Evolutionary conservation across 106 monocot species (phyloP), one percentile per base, ranked within the genome.

Genomic region (Alisma plantagoaquatica): DNA sequence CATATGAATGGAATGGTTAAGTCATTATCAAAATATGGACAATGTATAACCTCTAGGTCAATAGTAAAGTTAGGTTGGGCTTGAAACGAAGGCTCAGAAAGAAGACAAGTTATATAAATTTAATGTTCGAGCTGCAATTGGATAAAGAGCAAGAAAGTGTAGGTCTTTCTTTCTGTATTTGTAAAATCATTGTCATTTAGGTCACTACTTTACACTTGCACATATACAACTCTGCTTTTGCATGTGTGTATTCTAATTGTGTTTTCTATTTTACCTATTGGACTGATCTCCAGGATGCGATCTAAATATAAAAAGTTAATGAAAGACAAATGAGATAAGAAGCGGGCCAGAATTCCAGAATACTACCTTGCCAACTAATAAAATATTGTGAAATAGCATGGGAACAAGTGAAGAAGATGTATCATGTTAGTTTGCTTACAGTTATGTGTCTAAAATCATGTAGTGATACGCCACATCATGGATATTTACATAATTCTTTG

Each of bases 231-330:
- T 27, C 17, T 23, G 12, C 18, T 28, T 28, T 23, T n/a, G 10
- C 21, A 14, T 7, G 8, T n/a, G 18, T 58, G 10, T 0, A 33
- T 16, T 44, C 28, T 5, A 10, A 20, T 10, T 15, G n/a, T 20
- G 31, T 1, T 9, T 38, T 32, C 14, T 3, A 27, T 7, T 27
- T 27, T 63, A n/a, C 51, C 9, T 49, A 38, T 63, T 24, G n/a
- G 38, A 27, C 27, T 51, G 26, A 25, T 26, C 21, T 50, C 20
- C 35, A 63, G 62, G 25, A 32, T 51, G 51, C 3, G 54, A 53
- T 69, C 21, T 46, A 33, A 53, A 69, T 69, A 53, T 53, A 4
- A 10, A 45, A 19, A 69, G 69, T 43, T 60, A 69, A 32, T 60
- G 44, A 27, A 61, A 61, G 24, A 43, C 18, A 10, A 69, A 60